Evolutionary conservation across 2,329 filamentous ascomycete genomes (phyloP), one percentile per base, ranked within the genome.

Genomic region (Arthrobotrys sphaeroides): DNA sequence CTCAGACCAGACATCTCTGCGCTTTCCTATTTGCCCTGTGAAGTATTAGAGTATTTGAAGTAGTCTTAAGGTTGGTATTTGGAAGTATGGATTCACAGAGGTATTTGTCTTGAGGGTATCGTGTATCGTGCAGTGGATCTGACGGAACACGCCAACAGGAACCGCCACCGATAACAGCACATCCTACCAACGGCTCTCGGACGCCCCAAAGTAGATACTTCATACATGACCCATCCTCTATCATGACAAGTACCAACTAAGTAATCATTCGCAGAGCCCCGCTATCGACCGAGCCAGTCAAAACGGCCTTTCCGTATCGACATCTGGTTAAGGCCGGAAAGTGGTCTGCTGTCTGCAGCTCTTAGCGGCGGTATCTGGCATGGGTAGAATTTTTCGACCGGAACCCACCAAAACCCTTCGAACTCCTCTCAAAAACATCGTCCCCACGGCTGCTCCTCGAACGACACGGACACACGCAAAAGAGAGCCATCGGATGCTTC

Each of bases 331-430:
- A 10, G 5, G 28, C 16, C 9, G 20, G 24, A 55, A 55, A 55
- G 51, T 55, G 51, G 51, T 55, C 51, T 55, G 51, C 31, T 55
- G 31, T 55, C 51, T 55, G 51, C 51, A 55, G 51, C 51, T 55
- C 22, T 55, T 55, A 55, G 51, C 24, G 51, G 51, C 51, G 51
- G 51, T 31, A 55, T 55, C 51, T 38, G 51, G 51, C 51, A 55
- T 55, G 51, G 51, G 51, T 55, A 55, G 51, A 55, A 55, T 36
- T 55, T 55, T 55, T 55, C 51, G 51, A 55, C 13, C 36, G 12
- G n/a, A 36, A 55, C 36, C 51, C 49, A 53, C 49, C 49, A 53
- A 22, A 53, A 53, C 18, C 49, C 28, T 20, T 53, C 49, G 3
- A 38, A 18, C 28, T 55, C 51, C 26, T 20, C 4, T 2, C 24